Percentiles rank a stretch among this genome's conserved stretches.
Conservation (phyloP, 2,329 filamentous ascomycete genomes). For the Microcyclosporella mali region DNA sequence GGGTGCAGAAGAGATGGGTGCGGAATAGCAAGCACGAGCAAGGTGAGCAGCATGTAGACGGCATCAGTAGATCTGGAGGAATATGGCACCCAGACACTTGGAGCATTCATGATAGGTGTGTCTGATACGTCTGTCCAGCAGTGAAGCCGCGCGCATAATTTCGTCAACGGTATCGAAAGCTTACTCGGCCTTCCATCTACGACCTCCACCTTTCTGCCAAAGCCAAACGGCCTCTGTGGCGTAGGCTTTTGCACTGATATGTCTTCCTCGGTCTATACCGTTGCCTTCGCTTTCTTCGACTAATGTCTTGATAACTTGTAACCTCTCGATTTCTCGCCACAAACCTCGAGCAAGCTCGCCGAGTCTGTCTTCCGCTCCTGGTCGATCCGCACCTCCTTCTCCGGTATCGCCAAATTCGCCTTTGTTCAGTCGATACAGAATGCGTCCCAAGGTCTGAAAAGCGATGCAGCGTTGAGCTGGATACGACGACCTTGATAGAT, state of each 20-base stretch:
- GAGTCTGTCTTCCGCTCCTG: slow-evolving; percentile 39
- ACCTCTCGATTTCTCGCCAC: slow-evolving; percentile 74
- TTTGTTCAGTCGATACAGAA: slow-evolving; percentile 74
- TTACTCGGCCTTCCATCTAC: slow-evolving; percentile 50
- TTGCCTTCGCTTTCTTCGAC: slow-evolving; percentile 65
- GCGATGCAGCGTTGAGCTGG: slow-evolving; percentile 84
- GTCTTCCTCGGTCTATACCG: slow-evolving; percentile 50
- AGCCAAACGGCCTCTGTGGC: slow-evolving; percentile 87
- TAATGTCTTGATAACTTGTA: slow-evolving; percentile 69
- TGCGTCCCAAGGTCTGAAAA: slow-evolving; percentile 80
- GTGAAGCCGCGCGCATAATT: too few species aligned
- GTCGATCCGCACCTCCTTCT: slow-evolving; percentile 25
- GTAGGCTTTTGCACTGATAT: slow-evolving; percentile 75
- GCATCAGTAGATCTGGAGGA: too few species aligned
- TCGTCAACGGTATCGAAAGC: too few species aligned
- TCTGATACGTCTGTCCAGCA: too few species aligned
- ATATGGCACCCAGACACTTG: too few species aligned
- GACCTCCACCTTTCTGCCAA: slow-evolving; percentile 65
- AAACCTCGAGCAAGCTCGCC: slow-evolving; percentile 61
- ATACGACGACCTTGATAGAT: slow-evolving; percentile 72
- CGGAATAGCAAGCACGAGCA: too few species aligned
- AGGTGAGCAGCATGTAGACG: too few species aligned
- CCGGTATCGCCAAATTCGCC: slow-evolving; percentile 59
- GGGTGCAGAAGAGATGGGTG: too few species aligned
- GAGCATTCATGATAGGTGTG: too few species aligned